Evolutionary conservation across 495 filamentous ascomycete species (phyloP), one percentile per base, ranked within the genome.

Genomic region (Penicillium fimorum): DNA sequence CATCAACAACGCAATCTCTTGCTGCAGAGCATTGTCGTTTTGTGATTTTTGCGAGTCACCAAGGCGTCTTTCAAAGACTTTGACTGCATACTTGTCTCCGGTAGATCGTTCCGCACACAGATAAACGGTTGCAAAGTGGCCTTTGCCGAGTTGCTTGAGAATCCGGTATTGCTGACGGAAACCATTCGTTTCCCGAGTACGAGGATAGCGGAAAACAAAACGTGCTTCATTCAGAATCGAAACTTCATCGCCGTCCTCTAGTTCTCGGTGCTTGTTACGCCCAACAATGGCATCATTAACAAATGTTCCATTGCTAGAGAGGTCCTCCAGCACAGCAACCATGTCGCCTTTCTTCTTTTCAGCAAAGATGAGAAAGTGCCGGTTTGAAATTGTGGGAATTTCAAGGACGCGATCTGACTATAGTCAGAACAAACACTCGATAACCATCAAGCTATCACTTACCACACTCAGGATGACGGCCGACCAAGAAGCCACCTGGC

Each of bases 1-100:
- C 92, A 96, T 97, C 55, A 99, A 73, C 15, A 97, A 90, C 29
- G 89, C 94, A 67, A 99, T 94, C 66, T 99, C 94, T 66, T 97
- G 92, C 69, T 96, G 90, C 53, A 97, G 72, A 13, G 91, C 84
- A 46, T 95, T 90, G 6, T 86, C 84, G 11, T 25, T 20, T 70
- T 90, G 92, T 24, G 89, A 87, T 53, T 83, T 82, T 55, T 96
- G 92, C 10, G 90, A 91, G 35, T 87, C 82, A 13, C 87, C 86
- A 0, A 85, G 77, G 11, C 87, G 82, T 69, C 90, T 95, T 59
- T 89, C 89, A 65, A 97, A 99, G 25, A 90, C 84, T 77, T 99
- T 99, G 59, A 95, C 95, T 6, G 95, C 95, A 73, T 87, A 97
- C 35, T 87, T 81, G 49, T 84, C 80, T 18, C 95, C 95, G 0